These are phyloP conservation scores for Thielaviopsis cerberus DNA, from an alignment of 2,329 filamentous ascomycete species.

Conservation along the genomic window DNA sequence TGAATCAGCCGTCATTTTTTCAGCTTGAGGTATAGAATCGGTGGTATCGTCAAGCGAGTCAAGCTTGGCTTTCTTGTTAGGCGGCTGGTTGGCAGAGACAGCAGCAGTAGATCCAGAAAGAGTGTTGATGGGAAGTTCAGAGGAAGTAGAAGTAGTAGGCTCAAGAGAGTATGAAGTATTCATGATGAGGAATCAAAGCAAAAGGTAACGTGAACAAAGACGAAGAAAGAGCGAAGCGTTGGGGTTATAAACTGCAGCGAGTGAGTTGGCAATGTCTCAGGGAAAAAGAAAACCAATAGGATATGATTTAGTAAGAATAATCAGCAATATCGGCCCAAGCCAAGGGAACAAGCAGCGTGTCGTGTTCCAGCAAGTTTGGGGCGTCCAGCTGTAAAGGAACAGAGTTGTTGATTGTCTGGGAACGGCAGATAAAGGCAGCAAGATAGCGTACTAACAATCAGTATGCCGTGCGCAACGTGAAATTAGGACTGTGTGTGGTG, in stretches of 20 bases:
- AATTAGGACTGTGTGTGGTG: neutral
- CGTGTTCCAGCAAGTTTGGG: neutral
- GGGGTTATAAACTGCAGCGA: slow-evolving; percentile 3
- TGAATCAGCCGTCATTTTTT: neutral
- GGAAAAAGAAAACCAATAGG: neutral
- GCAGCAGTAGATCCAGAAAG: neutral
- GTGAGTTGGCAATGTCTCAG: neutral
- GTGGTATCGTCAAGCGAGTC: neutral
- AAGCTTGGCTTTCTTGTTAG: slow-evolving; percentile 1
- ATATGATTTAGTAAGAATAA: neutral
- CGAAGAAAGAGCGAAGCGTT: neutral
- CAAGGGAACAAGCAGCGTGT: neutral
- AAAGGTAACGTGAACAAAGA: neutral
- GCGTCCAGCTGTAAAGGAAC: neutral
- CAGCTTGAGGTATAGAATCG: neutral
- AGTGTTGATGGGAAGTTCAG: neutral
- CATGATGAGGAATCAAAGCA: slow-evolving; percentile 4
- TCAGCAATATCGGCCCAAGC: neutral
- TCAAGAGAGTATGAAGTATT: slow-evolving; percentile 8
- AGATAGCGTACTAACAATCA: neutral
- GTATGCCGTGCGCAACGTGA: neutral
- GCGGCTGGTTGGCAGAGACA: neutral
- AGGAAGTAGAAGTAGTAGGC: neutral
- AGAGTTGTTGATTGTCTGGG: neutral
- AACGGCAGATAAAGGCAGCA: neutral